These are phyloP conservation scores for Thalassiosira oceanica DNA, from an alignment of 352 stramenopile species.

Conservation along the genomic window DNA sequence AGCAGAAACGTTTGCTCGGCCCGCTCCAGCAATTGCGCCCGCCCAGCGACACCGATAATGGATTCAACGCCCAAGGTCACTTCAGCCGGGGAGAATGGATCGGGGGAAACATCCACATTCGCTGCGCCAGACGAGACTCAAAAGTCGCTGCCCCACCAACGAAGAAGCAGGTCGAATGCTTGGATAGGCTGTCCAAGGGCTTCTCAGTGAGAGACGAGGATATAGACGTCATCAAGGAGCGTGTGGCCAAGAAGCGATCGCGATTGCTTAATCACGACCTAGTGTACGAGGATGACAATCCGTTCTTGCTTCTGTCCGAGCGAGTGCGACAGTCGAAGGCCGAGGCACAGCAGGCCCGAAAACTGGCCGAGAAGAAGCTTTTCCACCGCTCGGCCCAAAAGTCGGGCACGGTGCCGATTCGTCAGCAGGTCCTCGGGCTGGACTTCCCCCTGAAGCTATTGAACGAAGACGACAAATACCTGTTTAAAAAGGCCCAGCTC, in stretches of 20 bases:
- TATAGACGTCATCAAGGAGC: conserved; percentile 12
- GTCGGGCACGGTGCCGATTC: conserved; percentile 9
- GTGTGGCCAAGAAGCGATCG: conserved; percentile 16
- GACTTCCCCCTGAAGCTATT: conserved; percentile 11
- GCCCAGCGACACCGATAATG: conserved; percentile 16
- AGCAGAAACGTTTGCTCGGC: conserved; percentile 38
- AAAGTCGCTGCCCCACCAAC: conserved; percentile 39
- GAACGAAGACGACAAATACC: conserved; percentile 10
- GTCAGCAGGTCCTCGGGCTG: conserved; percentile 23
- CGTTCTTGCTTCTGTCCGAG: conserved; percentile 48
- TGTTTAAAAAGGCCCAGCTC: no score
- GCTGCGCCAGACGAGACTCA: conserved; percentile 11
- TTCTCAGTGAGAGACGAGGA: conserved; percentile 49
- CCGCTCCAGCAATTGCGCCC: conserved; percentile 48
- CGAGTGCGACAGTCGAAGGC: conserved; percentile 35
- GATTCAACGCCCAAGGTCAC: conserved; percentile 5
- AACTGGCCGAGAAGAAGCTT: conserved; percentile 36
- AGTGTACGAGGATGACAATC: conserved; percentile 41
- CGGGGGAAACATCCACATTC: conserved; percentile 35
- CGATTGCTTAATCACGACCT: conserved; percentile 20
- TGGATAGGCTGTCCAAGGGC: conserved; percentile 46
- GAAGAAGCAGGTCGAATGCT: conserved; percentile 54
- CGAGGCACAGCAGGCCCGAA: conserved; percentile 40
- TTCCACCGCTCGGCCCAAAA: conserved; percentile 8
- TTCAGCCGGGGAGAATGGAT: conserved; percentile 38